phyloP scores from a whole-genome alignment of 768 basidiomycete genomes.

The Psilocybe subaeruginosa region DNA sequence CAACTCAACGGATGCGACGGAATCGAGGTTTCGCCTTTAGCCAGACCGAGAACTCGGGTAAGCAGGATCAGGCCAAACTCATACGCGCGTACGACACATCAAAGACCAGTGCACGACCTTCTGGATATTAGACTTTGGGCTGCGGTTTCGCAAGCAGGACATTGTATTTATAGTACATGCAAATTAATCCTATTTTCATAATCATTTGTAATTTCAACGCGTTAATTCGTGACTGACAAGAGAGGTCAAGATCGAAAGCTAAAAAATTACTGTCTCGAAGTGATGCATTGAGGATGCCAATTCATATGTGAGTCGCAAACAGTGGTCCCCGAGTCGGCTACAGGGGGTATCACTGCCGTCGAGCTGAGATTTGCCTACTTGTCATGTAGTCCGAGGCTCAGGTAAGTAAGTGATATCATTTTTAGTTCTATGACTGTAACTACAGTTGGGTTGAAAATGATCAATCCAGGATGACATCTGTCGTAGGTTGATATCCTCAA shows the following conservation, averaged over 20 bases:
- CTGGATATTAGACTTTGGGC: slow-evolving; percentile 62
- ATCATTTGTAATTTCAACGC: slow-evolving; percentile 19
- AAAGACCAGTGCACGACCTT: slow-evolving; percentile 68
- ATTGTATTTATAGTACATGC: slow-evolving; percentile 38
- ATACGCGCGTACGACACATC: slow-evolving; percentile 91
- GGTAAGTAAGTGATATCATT: slow-evolving; percentile 10
- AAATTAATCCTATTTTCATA: slow-evolving; percentile 25
- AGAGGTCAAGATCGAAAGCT: background rate
- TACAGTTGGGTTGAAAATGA: background rate
- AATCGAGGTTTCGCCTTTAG: slow-evolving; percentile 98
- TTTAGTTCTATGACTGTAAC: background rate
- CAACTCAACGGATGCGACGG: slow-evolving; percentile 94
- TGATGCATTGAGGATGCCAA: background rate
- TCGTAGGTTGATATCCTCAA: background rate
- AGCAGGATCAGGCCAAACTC: slow-evolving; percentile 85
- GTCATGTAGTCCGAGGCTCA: slow-evolving; percentile 10
- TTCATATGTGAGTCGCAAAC: background rate
- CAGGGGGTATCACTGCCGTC: too few relatives aligned
- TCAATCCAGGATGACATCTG: slow-evolving; percentile 8
- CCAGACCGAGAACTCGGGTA: slow-evolving; percentile 86
- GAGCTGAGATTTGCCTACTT: background rate
- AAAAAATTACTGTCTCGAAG: background rate
- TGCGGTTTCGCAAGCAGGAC: slow-evolving; percentile 25
- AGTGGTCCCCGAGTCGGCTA: too few relatives aligned
- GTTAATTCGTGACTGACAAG: slow-evolving; percentile 11